These are phyloP conservation scores for Skeletonema potamos DNA, from an alignment of 108 stramenopile genomes.

Conservation along the genomic window DNA sequence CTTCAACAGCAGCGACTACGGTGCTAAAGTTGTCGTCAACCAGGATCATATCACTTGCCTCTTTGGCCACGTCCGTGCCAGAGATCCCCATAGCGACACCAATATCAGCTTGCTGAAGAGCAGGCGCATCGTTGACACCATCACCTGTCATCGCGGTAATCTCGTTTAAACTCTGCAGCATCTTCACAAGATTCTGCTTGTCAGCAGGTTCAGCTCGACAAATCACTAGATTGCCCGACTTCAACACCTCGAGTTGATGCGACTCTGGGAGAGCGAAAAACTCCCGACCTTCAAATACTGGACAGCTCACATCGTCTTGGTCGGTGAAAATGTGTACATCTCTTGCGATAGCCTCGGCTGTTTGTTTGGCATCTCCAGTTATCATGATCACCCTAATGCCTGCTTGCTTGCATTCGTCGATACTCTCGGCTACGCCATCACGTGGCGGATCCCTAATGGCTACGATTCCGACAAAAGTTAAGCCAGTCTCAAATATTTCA, in stretches of 20 bases:
- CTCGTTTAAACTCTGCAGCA: slow-evolving; percentile 88
- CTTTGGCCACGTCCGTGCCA: slow-evolving; percentile 83
- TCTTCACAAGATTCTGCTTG: slow-evolving; percentile 95
- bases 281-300: slow-evolving; percentile 79
- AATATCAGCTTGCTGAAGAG: slow-evolving; percentile 97
- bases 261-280: slow-evolving; percentile 65
- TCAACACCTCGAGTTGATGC: slow-evolving; percentile 65
- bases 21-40: slow-evolving; percentile 97
- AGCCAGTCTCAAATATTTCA: slow-evolving; percentile 82
- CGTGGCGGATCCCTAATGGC: slow-evolving; percentile 98
- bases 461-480: slow-evolving; percentile 91
- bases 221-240: slow-evolving; percentile 89
- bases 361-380: slow-evolving; percentile 96
- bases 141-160: slow-evolving; percentile 98
- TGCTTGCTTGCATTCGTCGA: slow-evolving; percentile 80
- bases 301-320: slow-evolving; percentile 11
- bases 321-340: slow-evolving; percentile 70
- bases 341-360: slow-evolving; percentile 91
- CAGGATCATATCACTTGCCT: slow-evolving; percentile 75
- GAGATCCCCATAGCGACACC: slow-evolving; percentile 94
- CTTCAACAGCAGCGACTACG: slow-evolving; percentile 93
- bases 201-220: slow-evolving; percentile 97
- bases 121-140: slow-evolving; percentile 98
- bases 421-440: slow-evolving; percentile 93
- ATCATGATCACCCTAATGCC: slow-evolving; percentile 98